phyloP scores from a whole-genome alignment of 2,329 filamentous ascomycete genomes.

The Zymoseptoria passerinii region DNA sequence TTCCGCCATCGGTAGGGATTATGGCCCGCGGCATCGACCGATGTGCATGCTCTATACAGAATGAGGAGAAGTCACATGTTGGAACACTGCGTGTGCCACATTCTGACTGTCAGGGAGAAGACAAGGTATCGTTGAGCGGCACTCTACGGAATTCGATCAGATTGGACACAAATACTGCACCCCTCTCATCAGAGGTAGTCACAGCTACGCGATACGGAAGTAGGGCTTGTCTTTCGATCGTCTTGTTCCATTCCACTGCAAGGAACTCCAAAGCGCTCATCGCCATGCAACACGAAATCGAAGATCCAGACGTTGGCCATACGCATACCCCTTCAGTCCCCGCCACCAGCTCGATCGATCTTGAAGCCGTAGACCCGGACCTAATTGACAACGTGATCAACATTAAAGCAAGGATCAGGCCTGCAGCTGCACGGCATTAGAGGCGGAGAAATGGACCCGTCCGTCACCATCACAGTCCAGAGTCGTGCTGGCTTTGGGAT shows the following conservation, averaged over 20 bases:
- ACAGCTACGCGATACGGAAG: too few species aligned
- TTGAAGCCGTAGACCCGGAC: neutral
- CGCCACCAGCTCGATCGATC: neutral
- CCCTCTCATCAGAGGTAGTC: too few species aligned
- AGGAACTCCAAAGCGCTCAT: neutral
- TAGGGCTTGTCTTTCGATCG: too few species aligned
- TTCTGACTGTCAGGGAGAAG: neutral
- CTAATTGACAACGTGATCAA: neutral
- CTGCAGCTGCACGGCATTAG: neutral
- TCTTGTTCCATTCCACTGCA: too few species aligned
- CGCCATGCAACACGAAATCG: neutral
- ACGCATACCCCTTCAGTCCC: neutral
- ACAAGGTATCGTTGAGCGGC: neutral
- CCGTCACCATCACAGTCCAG: neutral
- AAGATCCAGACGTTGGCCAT: neutral
- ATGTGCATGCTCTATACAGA: neutral
- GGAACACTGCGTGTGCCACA: too few species aligned
- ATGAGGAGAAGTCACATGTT: too few species aligned
- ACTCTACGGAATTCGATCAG: neutral
- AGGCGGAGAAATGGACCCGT: neutral
- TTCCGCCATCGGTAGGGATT: too few species aligned
- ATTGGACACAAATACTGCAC: neutral
- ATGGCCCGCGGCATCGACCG: neutral
- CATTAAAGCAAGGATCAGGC: neutral
- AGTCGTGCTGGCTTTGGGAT: neutral